Evolutionary conservation across 2,329 filamentous ascomycete species (phyloP).

Genomic region (Eutypella sp.): DNA sequence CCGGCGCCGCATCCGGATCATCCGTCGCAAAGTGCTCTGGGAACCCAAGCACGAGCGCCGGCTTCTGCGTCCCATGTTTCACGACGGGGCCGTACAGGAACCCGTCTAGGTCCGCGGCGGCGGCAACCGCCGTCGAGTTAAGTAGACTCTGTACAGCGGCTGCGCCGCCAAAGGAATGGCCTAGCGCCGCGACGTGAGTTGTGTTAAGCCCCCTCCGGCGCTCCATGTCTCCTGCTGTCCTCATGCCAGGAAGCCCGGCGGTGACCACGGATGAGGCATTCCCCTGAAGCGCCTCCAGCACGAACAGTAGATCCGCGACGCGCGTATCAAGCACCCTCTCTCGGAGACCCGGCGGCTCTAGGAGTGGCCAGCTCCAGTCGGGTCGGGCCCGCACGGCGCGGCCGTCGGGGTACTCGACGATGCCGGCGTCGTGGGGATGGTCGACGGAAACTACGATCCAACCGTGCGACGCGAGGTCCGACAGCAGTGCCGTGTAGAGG

Average conservation of each 20-base stretch:
- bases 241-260: slow-evolving; percentile 30
- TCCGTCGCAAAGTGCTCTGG: slow-evolving; percentile 7
- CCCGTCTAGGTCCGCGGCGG: slow-evolving; percentile 38
- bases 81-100: slow-evolving; percentile 16
- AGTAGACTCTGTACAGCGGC: slow-evolving; percentile 28
- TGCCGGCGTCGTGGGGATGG: slow-evolving; percentile 40
- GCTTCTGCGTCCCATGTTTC: slow-evolving; percentile 8
- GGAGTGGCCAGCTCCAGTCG: slow-evolving; percentile 8
- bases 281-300: slow-evolving; percentile 28
- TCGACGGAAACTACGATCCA: slow-evolving; percentile 44
- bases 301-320: slow-evolving; percentile 31
- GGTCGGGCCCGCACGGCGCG: slow-evolving; percentile 15
- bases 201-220: slow-evolving; percentile 17
- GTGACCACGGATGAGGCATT: slow-evolving; percentile 5
- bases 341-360: slow-evolving; percentile 6
- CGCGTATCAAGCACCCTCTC: slow-evolving; percentile 19
- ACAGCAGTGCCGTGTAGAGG: slow-evolving; percentile 38
- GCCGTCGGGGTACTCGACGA: slow-evolving; percentile 44
- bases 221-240: slow-evolving; percentile 25
- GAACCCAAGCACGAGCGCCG: slow-evolving; percentile 10
- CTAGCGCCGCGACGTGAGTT: slow-evolving; percentile 28
- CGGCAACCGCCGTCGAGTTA: slow-evolving; percentile 20
- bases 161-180: slow-evolving; percentile 36
- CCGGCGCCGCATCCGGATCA: slow-evolving; percentile 9
- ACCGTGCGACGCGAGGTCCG: slow-evolving; percentile 40